A percentile compares a stretch with the other conserved stretches of the same genome.
Conservation (phyloP, 1,284 basidiomycete species). For the Veloboletus limbatus region DNA sequence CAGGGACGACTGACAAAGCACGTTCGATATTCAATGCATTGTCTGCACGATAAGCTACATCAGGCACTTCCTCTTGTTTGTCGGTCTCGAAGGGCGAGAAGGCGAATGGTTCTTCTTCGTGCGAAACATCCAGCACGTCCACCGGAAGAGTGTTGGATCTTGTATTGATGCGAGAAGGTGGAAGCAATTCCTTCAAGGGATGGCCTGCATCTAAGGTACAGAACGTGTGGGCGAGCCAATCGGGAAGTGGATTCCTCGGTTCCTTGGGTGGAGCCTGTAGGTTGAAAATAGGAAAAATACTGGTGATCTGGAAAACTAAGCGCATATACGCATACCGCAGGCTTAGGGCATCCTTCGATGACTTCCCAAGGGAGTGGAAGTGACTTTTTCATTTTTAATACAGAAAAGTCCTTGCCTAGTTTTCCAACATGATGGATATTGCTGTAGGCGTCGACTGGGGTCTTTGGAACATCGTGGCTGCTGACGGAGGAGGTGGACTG, state of each 20-base stretch:
- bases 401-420: constrained; percentile 41
- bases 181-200: constrained; percentile 45
- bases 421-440: constrained; percentile 28
- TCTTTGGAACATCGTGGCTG: constrained; percentile 41
- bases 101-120: constrained; percentile 28
- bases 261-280: constrained; percentile 16
- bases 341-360: constrained; percentile 8
- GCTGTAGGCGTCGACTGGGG: constrained; percentile 43
- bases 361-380: constrained; percentile 12
- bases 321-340: constrained; percentile 37
- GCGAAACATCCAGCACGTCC: constrained; percentile 7
- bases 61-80: constrained; percentile 4
- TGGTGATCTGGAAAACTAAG: constrained; percentile 11
- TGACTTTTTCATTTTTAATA: constrained; percentile 41
- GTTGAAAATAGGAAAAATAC: constrained; percentile 16
- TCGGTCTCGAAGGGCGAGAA: constrained; percentile 30
- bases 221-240: constrained; percentile 48
- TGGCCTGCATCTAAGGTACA: constrained; percentile 39
- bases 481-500: constrained; percentile 47
- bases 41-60: constrained; percentile 5
- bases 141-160: constrained; percentile 1
- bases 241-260: constrained; percentile 35
- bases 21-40: not conserved
- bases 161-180: constrained; percentile 14
- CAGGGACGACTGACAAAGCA: not conserved